Conservation (phyloP, 169 alveolate species). For the Plasmodium adleri region DNA sequence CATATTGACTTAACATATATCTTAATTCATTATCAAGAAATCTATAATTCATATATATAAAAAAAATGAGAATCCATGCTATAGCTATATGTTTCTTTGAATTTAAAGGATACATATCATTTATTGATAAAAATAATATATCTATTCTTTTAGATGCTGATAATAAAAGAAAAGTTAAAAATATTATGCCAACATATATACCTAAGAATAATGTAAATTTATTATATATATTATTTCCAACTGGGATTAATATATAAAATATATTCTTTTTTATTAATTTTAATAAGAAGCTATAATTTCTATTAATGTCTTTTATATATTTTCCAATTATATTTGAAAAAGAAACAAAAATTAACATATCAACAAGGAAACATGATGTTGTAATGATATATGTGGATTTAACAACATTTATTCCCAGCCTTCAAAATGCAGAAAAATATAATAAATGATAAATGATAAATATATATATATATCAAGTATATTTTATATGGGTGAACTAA, state of each 20-base stretch:
- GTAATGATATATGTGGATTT: conserved; percentile 24
- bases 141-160: conserved; percentile 65
- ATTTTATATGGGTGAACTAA: no score
- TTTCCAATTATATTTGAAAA: conserved; percentile 43
- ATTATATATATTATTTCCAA: conserved; percentile 21
- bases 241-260: conserved; percentile 39
- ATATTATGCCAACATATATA: conserved; percentile 17
- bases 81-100: background rate
- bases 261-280: conserved; percentile 36
- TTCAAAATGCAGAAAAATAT: background rate
- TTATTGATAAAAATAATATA: conserved; percentile 41
- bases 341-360: conserved; percentile 30
- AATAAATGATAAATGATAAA: background rate
- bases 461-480: background rate
- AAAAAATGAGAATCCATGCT: conserved; percentile 37
- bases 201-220: conserved; percentile 40
- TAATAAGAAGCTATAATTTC: conserved; percentile 20
- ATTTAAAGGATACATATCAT: conserved; percentile 23
- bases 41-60: conserved; percentile 25
- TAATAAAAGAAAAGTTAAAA: conserved; percentile 26
- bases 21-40: conserved; percentile 16
- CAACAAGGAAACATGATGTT: conserved; percentile 29
- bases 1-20: conserved; percentile 9
- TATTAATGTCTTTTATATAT: conserved; percentile 31
- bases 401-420: conserved; percentile 35